A percentile compares a stretch with the other conserved stretches of the same genome.
These are phyloP conservation scores for Lasiosphaeria hispida DNA, from an alignment of 495 filamentous ascomycete species.

Conservation along the genomic window DNA sequence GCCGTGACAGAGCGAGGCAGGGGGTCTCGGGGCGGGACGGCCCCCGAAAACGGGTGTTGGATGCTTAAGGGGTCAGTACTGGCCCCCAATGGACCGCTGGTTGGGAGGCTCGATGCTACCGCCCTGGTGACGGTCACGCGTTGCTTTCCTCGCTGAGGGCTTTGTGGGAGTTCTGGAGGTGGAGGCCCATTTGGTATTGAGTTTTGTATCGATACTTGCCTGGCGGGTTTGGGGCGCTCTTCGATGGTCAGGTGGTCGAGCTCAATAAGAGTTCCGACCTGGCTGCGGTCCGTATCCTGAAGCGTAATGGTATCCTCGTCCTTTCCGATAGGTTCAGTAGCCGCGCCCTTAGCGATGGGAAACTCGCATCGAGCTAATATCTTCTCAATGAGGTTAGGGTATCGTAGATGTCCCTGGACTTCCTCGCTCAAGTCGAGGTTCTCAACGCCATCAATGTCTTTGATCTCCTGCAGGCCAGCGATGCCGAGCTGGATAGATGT, in stretches of 20 bases:
- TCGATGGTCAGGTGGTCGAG: constrained; percentile 42
- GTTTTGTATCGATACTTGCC: neutral
- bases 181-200: neutral
- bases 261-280: constrained; percentile 44
- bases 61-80: neutral
- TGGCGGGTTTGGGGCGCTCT: neutral
- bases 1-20: neutral
- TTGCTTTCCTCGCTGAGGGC: constrained; percentile 10
- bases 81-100: constrained; percentile 6
- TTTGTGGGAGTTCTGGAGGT: neutral
- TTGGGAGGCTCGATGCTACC: constrained; percentile 14
- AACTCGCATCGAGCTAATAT: constrained; percentile 69
- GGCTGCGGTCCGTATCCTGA: constrained; percentile 28
- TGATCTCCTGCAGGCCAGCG: constrained; percentile 67
- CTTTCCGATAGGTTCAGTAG: constrained; percentile 50
- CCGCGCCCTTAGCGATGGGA: constrained; percentile 55
- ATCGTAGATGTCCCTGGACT: constrained; percentile 70
- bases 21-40: neutral
- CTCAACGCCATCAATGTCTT: constrained; percentile 63
- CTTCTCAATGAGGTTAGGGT: constrained; percentile 64
- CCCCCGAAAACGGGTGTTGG: neutral
- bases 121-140: constrained; percentile 20
- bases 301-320: constrained; percentile 50
- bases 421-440: constrained; percentile 73
- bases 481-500: constrained; percentile 74